Percentiles rank a stretch among this genome's conserved stretches.
phyloP scores from a whole-genome alignment of 148 eudicot genomes.

The Heliosperma pusillum region DNA sequence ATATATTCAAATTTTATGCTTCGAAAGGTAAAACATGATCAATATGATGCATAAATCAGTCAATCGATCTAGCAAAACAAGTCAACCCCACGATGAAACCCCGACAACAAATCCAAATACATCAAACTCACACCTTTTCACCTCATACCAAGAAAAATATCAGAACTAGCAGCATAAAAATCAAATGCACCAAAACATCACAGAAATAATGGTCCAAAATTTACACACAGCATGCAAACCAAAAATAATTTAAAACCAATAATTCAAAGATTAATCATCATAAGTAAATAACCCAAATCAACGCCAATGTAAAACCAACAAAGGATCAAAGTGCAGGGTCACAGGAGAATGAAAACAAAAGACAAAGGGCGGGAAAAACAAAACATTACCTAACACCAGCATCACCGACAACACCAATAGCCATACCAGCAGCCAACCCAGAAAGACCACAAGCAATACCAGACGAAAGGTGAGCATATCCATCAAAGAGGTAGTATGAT shows the following conservation, averaged over 20 bases:
- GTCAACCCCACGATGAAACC: background rate
- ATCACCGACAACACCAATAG: conserved; percentile 61
- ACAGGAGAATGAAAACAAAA: background rate
- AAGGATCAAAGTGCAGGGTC: background rate
- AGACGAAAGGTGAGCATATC: conserved; percentile 59
- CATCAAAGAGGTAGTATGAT: conserved; percentile 53
- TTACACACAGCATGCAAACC: background rate
- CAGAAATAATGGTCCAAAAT: background rate
- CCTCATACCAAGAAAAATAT: background rate
- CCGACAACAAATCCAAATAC: background rate
- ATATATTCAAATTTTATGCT: background rate
- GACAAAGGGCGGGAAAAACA: background rate
- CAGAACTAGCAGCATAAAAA: background rate
- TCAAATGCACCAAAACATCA: background rate
- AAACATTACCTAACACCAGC: conserved; percentile 53
- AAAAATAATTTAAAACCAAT: background rate
- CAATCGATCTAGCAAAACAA: no score
- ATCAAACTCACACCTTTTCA: background rate
- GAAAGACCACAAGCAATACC: conserved; percentile 63
- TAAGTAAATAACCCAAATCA: background rate
- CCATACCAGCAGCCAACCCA: conserved; percentile 62
- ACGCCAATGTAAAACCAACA: background rate
- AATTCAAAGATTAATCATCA: background rate
- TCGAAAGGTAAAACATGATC: background rate
- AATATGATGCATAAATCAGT: background rate